Conservation (phyloP, 441 rosid species). For the Brassica balearica region DNA sequence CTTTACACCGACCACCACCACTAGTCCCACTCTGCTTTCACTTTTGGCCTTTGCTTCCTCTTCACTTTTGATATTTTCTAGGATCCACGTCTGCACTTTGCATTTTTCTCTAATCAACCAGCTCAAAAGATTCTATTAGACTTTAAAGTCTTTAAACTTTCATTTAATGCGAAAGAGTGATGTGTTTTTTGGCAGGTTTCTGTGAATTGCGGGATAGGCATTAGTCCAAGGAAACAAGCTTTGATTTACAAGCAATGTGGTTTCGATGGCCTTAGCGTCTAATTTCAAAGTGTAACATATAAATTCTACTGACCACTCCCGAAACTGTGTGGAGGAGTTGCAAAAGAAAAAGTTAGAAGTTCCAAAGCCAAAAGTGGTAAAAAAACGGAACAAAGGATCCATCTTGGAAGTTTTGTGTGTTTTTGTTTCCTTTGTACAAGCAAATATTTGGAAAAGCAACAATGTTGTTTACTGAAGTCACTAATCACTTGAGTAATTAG, state of each 20-base stretch:
- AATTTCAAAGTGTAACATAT: conserved; percentile 32
- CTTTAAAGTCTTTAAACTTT: not conserved
- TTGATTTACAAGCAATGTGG: conserved; percentile 95
- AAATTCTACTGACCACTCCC: conserved; percentile 25
- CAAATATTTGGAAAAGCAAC: conserved; percentile 18
- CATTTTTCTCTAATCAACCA: not conserved
- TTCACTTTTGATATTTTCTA: conserved; percentile 35
- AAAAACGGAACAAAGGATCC: conserved; percentile 28
- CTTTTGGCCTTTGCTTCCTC: conserved; percentile 41
- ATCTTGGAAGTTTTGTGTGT: conserved; percentile 23
- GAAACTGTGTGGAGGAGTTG: conserved; percentile 21
- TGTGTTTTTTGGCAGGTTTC: conserved; percentile 66
- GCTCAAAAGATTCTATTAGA: not conserved
- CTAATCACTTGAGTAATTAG: conserved; percentile 21
- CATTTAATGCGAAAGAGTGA: not conserved
- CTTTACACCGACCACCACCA: conserved; percentile 39
- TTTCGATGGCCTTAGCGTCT: conserved; percentile 88
- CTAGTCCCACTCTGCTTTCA: conserved; percentile 38
- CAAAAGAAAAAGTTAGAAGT: conserved; percentile 16
- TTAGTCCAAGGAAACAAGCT: conserved; percentile 92
- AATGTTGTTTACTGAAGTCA: conserved; percentile 25
- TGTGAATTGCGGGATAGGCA: conserved; percentile 86
- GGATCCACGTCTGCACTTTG: conserved; percentile 35
- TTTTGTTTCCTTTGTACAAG: conserved; percentile 24
- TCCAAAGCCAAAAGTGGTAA: conserved; percentile 37